Percentiles rank a stretch among this genome's conserved stretches.
phyloP scores from a whole-genome alignment of 208 protist species.

The Trypanosoma theileri region DNA sequence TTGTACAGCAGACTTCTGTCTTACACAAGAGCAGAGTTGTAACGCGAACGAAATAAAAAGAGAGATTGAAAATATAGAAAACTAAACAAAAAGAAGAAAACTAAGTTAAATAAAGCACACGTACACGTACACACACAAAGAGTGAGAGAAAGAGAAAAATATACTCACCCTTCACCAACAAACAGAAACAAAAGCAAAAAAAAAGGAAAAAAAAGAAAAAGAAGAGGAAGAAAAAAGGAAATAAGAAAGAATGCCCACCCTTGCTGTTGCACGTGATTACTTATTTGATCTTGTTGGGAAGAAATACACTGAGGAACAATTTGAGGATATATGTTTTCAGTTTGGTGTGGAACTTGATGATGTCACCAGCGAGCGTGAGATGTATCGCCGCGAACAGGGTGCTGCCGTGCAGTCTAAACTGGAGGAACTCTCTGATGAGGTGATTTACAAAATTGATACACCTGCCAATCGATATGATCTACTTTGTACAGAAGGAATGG shows the following conservation, averaged over 20 bases:
- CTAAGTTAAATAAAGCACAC: too few species aligned
- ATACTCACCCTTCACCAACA: too few species aligned
- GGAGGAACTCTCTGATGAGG: constrained; percentile 82
- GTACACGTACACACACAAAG: too few species aligned
- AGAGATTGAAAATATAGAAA: too few species aligned
- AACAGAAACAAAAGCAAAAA: not conserved
- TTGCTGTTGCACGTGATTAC: constrained; percentile 74
- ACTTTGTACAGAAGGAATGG: constrained; percentile 95
- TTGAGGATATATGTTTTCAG: constrained; percentile 97
- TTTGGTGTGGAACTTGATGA: constrained; percentile 99
- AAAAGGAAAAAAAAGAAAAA: not conserved
- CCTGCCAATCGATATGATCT: constrained; percentile 99
- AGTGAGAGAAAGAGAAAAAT: too few species aligned
- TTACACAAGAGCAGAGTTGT: too few species aligned
- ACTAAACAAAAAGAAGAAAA: too few species aligned
- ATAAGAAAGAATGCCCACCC: constrained; percentile 76
- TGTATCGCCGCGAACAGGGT: constrained; percentile 89
- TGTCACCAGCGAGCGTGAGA: constrained; percentile 95
- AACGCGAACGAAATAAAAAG: too few species aligned
- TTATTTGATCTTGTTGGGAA: constrained; percentile 77
- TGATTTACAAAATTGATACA: constrained; percentile 98
- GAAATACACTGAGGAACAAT: constrained; percentile 92
- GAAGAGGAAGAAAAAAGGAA: not conserved
- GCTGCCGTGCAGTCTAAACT: constrained; percentile 26
- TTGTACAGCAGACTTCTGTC: not conserved